Conservation (phyloP, 2,329 filamentous ascomycete genomes). For the Cyphellophora europaea region DNA sequence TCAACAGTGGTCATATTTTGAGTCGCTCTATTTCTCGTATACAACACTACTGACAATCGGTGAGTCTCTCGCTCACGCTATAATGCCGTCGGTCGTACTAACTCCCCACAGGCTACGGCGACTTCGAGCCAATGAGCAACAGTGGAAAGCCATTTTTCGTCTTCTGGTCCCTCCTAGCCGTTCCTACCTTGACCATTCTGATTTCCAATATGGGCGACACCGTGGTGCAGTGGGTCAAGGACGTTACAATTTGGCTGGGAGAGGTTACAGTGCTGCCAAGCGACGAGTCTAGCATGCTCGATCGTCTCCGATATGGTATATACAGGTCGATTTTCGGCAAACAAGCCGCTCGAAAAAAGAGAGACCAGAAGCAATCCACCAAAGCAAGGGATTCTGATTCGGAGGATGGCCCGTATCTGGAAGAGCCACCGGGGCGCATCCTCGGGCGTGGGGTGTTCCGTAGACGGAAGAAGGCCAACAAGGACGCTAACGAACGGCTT, state of each 20-base stretch:
- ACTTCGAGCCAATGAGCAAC: conserved; percentile 37
- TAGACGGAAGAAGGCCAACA: conserved; percentile 7
- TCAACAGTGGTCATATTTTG: conserved; percentile 43
- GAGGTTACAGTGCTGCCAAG: conserved; percentile 45
- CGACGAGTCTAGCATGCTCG: conserved; percentile 30
- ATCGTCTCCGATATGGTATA: conserved; percentile 20
- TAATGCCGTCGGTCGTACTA: no score
- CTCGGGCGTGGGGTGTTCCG: conserved; percentile 8
- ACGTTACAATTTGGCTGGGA: conserved; percentile 47
- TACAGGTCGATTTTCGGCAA: conserved; percentile 16
- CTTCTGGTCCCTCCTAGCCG: conserved; percentile 46
- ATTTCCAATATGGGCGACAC: conserved; percentile 46
- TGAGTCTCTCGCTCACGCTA: no score
- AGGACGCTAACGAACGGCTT: conserved; percentile 22
- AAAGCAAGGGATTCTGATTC: background rate
- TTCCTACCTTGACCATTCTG: conserved; percentile 45
- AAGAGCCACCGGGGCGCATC: conserved; percentile 17
- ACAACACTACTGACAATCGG: conserved; percentile 44
- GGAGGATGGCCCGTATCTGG: conserved; percentile 4
- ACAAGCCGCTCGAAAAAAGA: conserved; percentile 2
- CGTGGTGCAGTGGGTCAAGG: conserved; percentile 44
- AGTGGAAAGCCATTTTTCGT: conserved; percentile 47
- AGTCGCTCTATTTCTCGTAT: conserved; percentile 44
- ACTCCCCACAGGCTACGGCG: no score
- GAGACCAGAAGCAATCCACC: conserved; percentile 2